Conservation (phyloP, 2,329 filamentous ascomycete species). For the Fusarium sp. region DNA sequence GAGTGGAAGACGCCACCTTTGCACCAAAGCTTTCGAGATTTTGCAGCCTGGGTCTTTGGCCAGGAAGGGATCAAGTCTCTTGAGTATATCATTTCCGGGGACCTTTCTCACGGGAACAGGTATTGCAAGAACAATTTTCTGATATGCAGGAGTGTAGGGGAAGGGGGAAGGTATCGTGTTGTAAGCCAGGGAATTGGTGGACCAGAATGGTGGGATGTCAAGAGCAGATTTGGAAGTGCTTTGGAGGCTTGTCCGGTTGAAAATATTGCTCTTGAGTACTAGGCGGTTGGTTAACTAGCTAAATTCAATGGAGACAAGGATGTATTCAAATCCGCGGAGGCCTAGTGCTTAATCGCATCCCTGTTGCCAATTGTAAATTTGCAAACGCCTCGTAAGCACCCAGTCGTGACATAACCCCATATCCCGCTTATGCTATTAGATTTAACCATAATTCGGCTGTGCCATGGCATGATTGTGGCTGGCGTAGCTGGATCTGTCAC, state of each 20-base stretch:
- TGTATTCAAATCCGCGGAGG: too few species aligned
- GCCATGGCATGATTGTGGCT: too few species aligned
- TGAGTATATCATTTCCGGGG: not conserved
- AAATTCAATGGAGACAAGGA: too few species aligned
- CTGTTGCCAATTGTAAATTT: too few species aligned
- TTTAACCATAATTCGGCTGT: too few species aligned
- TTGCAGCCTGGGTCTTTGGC: not conserved
- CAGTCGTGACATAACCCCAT: too few species aligned
- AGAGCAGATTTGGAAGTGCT: not conserved
- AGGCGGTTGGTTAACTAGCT: too few species aligned
- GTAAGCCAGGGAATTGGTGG: not conserved
- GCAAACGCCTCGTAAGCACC: too few species aligned
- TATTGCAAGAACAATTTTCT: not conserved
- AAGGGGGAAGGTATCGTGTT: not conserved
- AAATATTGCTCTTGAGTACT: not conserved
- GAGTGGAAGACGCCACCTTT: not conserved
- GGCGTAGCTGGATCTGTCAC: too few species aligned
- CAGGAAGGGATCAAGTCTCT: fast-evolving
- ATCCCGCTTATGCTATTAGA: too few species aligned
- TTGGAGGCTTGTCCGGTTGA: conserved; percentile 8
- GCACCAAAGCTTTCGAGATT: not conserved
- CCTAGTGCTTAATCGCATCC: too few species aligned
- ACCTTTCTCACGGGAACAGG: not conserved
- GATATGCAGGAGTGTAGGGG: not conserved
- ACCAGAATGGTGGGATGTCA: not conserved